These are phyloP conservation scores for Colletotrichum sp. DNA, from an alignment of 2,329 filamentous ascomycete genomes.

Conservation along the genomic window DNA sequence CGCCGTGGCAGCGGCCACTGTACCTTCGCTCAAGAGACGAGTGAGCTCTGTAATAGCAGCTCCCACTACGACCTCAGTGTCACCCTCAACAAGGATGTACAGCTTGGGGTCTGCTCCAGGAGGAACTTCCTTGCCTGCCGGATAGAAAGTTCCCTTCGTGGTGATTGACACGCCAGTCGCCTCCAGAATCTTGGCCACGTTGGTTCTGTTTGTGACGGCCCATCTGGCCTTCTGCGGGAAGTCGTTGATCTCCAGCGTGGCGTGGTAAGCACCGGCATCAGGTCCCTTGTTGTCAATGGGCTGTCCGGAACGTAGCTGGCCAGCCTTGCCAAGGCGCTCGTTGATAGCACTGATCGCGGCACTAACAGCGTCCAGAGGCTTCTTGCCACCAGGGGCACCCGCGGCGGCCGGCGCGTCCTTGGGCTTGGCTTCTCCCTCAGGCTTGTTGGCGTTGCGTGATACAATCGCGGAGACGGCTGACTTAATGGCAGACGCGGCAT, in stretches of 20 bases:
- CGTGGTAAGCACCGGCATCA: constrained; percentile 95
- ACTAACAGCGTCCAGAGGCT: constrained; percentile 83
- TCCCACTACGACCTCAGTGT: constrained; percentile 91
- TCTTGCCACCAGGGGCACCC: constrained; percentile 57
- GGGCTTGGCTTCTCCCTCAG: constrained; percentile 43
- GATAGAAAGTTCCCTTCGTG: constrained; percentile 92
- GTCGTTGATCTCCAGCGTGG: constrained; percentile 98
- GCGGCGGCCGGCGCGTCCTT: constrained; percentile 56
- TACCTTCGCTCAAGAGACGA: constrained; percentile 86
- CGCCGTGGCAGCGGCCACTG: constrained; percentile 86
- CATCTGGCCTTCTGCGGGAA: constrained; percentile 98
- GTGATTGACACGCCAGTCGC: constrained; percentile 95
- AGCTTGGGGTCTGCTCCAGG: constrained; percentile 85
- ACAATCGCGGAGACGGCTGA: constrained; percentile 64
- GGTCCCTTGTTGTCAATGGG: constrained; percentile 99
- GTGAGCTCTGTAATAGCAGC: constrained; percentile 91
- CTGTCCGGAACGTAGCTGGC: constrained; percentile 87
- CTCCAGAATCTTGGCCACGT: constrained; percentile 97
- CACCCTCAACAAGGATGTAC: constrained; percentile 96
- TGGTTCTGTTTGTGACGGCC: constrained; percentile 98
- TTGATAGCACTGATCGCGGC: constrained; percentile 94
- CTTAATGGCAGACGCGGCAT: constrained; percentile 69
- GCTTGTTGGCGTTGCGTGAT: constrained; percentile 55
- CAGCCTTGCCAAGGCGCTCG: constrained; percentile 85
- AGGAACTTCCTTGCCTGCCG: constrained; percentile 79